Base-by-base conservation (phyloP, 169 alveolate species). In the Theileria parva region DNA sequence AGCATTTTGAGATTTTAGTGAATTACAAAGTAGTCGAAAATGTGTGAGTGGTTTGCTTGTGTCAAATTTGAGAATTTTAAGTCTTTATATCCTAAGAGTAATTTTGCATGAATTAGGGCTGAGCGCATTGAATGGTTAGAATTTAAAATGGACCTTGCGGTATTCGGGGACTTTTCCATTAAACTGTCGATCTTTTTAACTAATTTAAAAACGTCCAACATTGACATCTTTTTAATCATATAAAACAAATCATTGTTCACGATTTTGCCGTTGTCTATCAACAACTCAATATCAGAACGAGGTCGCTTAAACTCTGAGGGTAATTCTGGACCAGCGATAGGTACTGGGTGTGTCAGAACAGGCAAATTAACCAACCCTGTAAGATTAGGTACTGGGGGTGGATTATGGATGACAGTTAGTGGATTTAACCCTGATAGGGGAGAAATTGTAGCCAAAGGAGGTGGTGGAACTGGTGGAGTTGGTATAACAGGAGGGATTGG, bases 31-130 rank as follows among this genome's bases (percentile, higher is more conserved):
- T 79, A 69, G 34, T 79, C 87, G 17, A 57, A 53, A n/a, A 64
- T 48, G 44, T 63, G 51, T 34, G 76, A 7, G n/a, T 28, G 73
- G n/a, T 59, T 19, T 50, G 48, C 48, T 25, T 32, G 21, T n/a
- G 67, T 32, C n/a, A 32, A 39, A 34, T 63, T 15, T n/a, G 23
- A 51, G n/a, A 55, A 19, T 13, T 84, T 57, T 34, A 77, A 21
- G 63, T 28, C 21, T 28, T 19, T 75, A 37, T 19, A 32, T 37
- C 86, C 86, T 17, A 84, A 61, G 28, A 84, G 72, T 68, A 69
- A 15, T 51, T 84, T 75, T 2, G 90, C 90, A 50, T 84, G 90
- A 4, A 77, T 53, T 19, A 84, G 71, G 17, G 81, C 83, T 1
- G 72, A 7, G 4, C 74, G 44, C 74, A 77, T 70, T 39, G 21